Base-by-base conservation (phyloP, 2,329 filamentous ascomycete species). In the Hypoxylon sp. region DNA sequence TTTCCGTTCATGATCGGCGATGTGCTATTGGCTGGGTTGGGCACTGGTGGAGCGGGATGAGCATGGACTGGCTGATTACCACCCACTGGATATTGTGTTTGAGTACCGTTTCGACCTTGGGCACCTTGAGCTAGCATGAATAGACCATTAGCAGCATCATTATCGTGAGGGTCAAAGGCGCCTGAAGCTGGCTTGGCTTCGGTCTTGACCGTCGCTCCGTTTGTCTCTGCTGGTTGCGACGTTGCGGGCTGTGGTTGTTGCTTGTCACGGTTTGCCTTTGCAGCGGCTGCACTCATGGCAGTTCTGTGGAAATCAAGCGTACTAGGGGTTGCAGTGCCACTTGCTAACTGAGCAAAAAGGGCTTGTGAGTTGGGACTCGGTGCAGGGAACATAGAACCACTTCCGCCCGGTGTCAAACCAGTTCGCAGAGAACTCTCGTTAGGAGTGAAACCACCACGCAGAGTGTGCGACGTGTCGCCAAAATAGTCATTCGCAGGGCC, bases 271-370 rank as follows among this genome's bases (percentile, higher is more conserved):
- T 80, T 75, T 64, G 80, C 79, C 70, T 91, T 91, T 4, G 88
- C 88, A 14, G 92, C 91, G 11, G 90, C 90, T 20, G 93, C 93
- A 73, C 89, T 94, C 80, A 98, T 84, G 30, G 95, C 96, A 71
- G 95, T 97, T 66, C 95, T 92, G 76, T 98, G 95, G 76, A 99
- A 99, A 77, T 99, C 96, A 55, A 97, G 84, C 0, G 95, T 97
- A 69, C 91, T 91, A 7, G 96, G 96, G 1, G 96, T 99, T 3
- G 94, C 92, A 62, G 91, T 92, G 72, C 93, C 93, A 77, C 89
- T 92, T 72, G 93, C 90, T 40, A 96, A 83, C 73, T 92, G 91
- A 68, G 91, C 91, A 81, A 95, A 93, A 6, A 98, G 82, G 56
- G 92, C 92, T 82, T 94, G 91, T 0, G 93, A 93, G 79, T 93